Evolutionary conservation across 169 alveolate species (phyloP).

Genomic region (Plasmodium adleri): DNA sequence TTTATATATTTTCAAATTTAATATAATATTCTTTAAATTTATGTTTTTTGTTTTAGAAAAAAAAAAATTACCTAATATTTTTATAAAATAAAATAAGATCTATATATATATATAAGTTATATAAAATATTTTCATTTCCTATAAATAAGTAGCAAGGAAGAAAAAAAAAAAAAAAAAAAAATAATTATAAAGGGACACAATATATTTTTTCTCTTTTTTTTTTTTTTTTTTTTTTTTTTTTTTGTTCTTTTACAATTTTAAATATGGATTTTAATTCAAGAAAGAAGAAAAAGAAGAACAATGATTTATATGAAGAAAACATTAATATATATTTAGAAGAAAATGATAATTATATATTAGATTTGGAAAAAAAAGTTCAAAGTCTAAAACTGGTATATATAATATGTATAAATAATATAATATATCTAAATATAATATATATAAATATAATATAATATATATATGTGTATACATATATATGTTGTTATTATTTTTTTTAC

Average conservation of each 20-base stretch:
- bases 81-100: no score
- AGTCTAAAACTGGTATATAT: constrained; percentile 44
- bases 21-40: no score
- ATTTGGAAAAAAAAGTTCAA: constrained; percentile 69
- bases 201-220: no score
- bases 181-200: no score
- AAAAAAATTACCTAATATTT: no score
- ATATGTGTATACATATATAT: background rate
- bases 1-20: no score
- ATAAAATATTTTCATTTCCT: no score
- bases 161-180: no score
- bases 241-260: background rate
- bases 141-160: no score
- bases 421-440: background rate
- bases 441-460: background rate
- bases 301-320: constrained; percentile 61
- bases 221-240: no score
- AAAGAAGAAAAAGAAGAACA: constrained; percentile 41
- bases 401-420: background rate
- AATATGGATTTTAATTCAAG: constrained; percentile 77
- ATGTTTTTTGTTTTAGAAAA: no score
- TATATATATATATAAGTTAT: no score
- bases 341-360: constrained; percentile 72
- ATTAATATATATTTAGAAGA: constrained; percentile 71
- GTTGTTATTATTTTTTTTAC: background rate